Evolutionary conservation across 352 stramenopile genomes (phyloP).

Genomic region (Globisporangium barbulae): DNA sequence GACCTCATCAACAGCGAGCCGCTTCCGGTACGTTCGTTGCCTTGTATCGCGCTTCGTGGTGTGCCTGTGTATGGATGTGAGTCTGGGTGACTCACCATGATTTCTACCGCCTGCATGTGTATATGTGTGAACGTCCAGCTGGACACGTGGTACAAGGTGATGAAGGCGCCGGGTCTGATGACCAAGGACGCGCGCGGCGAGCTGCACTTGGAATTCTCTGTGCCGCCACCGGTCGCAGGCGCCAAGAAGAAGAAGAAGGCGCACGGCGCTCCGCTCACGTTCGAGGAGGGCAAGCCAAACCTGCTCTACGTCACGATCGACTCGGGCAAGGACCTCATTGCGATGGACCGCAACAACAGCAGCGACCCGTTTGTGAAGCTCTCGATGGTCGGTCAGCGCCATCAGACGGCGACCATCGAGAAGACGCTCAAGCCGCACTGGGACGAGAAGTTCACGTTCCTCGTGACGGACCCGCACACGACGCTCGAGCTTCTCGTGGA

Average conservation of each 20-base stretch:
- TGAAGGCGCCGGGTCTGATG: slow-evolving; percentile 43
- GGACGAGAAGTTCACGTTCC: slow-evolving; percentile 69
- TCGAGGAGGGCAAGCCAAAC: slow-evolving; percentile 33
- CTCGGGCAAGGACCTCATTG: slow-evolving; percentile 69
- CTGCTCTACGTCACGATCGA: slow-evolving; percentile 70
- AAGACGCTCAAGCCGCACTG: slow-evolving; percentile 77
- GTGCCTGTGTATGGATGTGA: neutral
- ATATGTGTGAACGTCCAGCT: slow-evolving; percentile 1
- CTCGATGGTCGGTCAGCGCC: slow-evolving; percentile 64
- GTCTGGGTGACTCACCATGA: neutral
- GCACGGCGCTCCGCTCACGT: neutral
- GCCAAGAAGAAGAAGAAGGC: slow-evolving; percentile 10
- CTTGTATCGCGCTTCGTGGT: neutral
- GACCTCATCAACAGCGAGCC: slow-evolving; percentile 32
- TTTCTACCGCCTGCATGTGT: neutral
- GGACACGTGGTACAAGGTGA: slow-evolving; percentile 49
- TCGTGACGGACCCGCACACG: slow-evolving; percentile 36
- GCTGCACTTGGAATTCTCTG: slow-evolving; percentile 43
- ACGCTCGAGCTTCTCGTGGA: slow-evolving; percentile 61
- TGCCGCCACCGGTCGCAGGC: neutral
- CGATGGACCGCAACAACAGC: slow-evolving; percentile 72
- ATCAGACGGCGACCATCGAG: slow-evolving; percentile 57
- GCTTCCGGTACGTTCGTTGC: slow-evolving; percentile 13
- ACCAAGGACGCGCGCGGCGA: slow-evolving; percentile 51
- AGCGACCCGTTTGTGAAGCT: slow-evolving; percentile 89